Base-by-base conservation (phyloP, 495 filamentous ascomycete genomes). In the Xylaria intraflava region DNA sequence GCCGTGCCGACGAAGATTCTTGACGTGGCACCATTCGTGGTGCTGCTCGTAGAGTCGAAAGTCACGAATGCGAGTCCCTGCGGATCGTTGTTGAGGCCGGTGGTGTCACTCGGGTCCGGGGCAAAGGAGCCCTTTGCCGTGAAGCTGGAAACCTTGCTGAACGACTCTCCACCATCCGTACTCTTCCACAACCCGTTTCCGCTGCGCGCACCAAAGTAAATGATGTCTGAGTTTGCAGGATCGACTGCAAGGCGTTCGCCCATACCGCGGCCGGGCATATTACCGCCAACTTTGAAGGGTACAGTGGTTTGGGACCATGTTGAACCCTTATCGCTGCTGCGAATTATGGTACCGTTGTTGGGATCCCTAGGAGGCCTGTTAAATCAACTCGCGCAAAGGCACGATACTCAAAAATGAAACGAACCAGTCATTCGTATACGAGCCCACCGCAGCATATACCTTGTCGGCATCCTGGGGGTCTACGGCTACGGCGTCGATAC, bases 241-340 rank as follows among this genome's bases (percentile, higher is more conserved):
- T 85, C 81, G 7, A 84, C 73, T 1, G 79, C 80, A 22, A 84
- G 73, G 6, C 82, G 72, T 65, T 85, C 82, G 22, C 82, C 82
- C 68, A 77, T 80, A 17, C 81, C 81, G 23, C 82, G 72, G n/a
- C 82, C 82, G 2, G 80, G 79, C 80, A 83, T 84, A 59, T 84
- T 85, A 0, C 81, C 79, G 6, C 81, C 81, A 41, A 80, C 77
- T 57, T 82, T 80, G 68, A 84, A 84, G 2, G 81, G 69, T 1
- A 83, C 65, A 6, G 64, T 64, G 1, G 69, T 71, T 9, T 58
- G 60, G 2, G 65, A 56, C 71, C 77, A 83, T 1, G 77, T 81
- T 6, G 53, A 64, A 6, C 81, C 80, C 44, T 70, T 66, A 59
- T 83, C 74, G 11, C 62, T 70, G 9, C 71, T 77, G 40, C 70